Evolutionary conservation across 1,284 basidiomycete species (phyloP), one percentile per base, ranked within the genome.

Genomic region (Chiua sp.): DNA sequence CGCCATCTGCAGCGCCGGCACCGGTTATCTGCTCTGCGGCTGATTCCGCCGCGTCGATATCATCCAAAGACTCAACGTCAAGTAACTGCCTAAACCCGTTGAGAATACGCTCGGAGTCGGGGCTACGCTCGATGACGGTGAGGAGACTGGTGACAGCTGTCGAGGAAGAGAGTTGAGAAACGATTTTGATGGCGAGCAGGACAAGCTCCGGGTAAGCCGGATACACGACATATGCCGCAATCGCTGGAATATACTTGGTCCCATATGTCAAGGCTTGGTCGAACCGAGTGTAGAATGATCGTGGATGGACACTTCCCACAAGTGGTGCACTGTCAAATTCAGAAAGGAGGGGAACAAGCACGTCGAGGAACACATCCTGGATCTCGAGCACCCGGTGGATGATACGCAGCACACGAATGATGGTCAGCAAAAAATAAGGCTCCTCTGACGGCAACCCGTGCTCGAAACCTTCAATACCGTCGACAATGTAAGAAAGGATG

Each of bases 321-420:
- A 87, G 75, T 0, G 84, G 74, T 0, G 84, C 72, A 59, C 82
- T 83, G 60, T 86, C 84, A 54, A 88, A 78, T 53, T 94, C 89
- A 11, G 85, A 78, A 8, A 97, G 82, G 6, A 92, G 77, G 4
- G 96, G 93, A 15, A 98, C 79, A 50, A 98, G 85, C 20, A 96
- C 87, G 61, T 98, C 94, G 50, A 96, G 81, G 79, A 97, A 98
- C 55, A 94, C 84, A 55, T 93, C 88, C 73, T 98, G 96, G 35
- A 96, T 82, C 59, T 94, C 91, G 57, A 98, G 79, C 0, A 93
- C 85, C 3, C 94, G 87, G 64, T 90, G 85, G 32, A 95, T 82
- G 65, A 98, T 95, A 60, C 95, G 83, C 48, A 99, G 79, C 6
- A 93, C 86, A 20, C 93, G 88, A 32, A 89, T 80, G 61, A 98